Evolutionary conservation across 148 eudicot genomes (phyloP).

Genomic region (Polygonum maritimum): DNA sequence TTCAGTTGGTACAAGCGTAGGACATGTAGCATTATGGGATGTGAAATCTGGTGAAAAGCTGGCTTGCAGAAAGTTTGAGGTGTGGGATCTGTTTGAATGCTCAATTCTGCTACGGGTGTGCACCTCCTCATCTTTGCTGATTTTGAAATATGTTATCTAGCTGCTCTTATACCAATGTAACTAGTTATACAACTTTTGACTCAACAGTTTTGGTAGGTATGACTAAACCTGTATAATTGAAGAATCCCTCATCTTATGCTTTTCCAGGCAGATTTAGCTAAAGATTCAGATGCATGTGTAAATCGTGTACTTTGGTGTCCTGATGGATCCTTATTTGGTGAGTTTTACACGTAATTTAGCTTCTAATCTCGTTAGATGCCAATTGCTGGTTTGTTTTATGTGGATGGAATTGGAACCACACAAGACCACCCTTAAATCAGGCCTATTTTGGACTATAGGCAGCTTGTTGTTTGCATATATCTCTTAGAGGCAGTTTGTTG

Average conservation of each 20-base stretch:
- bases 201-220: not conserved
- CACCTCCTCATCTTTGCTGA: not conserved
- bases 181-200: not conserved
- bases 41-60: conserved; percentile 11
- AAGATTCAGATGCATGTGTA: conserved; percentile 64
- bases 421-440: too few relatives aligned
- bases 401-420: not conserved
- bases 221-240: not conserved
- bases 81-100: conserved; percentile 8
- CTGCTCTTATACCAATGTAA: not conserved
- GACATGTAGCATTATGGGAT: conserved; percentile 14
- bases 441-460: too few relatives aligned
- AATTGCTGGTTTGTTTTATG: not conserved
- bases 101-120: conserved; percentile 15
- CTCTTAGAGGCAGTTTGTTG: too few relatives aligned
- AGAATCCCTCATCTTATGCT: not conserved
- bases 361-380: not conserved
- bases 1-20: conserved; percentile 18
- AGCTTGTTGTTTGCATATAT: too few relatives aligned
- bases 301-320: conserved; percentile 91
- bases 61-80: conserved; percentile 8
- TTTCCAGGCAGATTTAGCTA: conserved; percentile 54
- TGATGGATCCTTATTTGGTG: conserved; percentile 82
- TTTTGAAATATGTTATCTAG: not conserved
- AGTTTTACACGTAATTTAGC: conserved; percentile 12